phyloP scores from a whole-genome alignment of 2,329 filamentous ascomycete genomes.

The Botrytis hyacinthi region DNA sequence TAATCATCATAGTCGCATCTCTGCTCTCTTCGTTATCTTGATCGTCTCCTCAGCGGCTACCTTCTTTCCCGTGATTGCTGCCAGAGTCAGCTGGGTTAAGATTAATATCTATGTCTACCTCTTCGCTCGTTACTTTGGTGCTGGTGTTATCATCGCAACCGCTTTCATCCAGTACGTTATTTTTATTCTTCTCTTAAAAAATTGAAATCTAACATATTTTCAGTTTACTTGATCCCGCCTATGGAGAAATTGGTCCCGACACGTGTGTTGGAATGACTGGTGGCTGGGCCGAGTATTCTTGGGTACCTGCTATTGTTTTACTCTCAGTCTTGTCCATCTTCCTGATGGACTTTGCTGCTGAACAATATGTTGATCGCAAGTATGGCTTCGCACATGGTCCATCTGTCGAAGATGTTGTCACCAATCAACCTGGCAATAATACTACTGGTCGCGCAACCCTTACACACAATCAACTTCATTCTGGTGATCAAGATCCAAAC shows the following conservation, averaged over 20 bases:
- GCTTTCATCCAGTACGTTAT: conserved; percentile 66
- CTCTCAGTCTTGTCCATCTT: conserved; percentile 56
- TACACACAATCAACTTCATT: conserved; percentile 44
- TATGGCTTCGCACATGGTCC: conserved; percentile 34
- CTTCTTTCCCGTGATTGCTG: conserved; percentile 66
- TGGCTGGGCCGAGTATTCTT: conserved; percentile 36
- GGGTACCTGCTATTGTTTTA: conserved; percentile 45
- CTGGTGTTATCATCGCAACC: conserved; percentile 74
- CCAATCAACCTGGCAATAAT: conserved; percentile 25
- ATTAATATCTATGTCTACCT: conserved; percentile 68
- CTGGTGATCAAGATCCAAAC: conserved; percentile 42
- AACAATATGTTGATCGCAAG: conserved; percentile 45
- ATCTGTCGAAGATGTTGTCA: conserved; percentile 33
- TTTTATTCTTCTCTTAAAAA: conserved; percentile 40
- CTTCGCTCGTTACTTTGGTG: conserved; percentile 65
- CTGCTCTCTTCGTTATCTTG: conserved; percentile 73
- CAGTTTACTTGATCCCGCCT: conserved; percentile 48
- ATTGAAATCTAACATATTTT: conserved; percentile 28
- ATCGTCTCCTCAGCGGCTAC: conserved; percentile 59
- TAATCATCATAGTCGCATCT: conserved; percentile 50
- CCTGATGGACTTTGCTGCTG: conserved; percentile 60
- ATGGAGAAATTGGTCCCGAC: conserved; percentile 45
- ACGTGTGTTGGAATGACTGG: conserved; percentile 57
- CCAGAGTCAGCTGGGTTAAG: conserved; percentile 53
- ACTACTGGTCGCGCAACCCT: conserved; percentile 16